Evolutionary conservation across 495 filamentous ascomycete genomes (phyloP), one percentile per base, ranked within the genome.

Genomic region (Annulohypoxylon bovei): DNA sequence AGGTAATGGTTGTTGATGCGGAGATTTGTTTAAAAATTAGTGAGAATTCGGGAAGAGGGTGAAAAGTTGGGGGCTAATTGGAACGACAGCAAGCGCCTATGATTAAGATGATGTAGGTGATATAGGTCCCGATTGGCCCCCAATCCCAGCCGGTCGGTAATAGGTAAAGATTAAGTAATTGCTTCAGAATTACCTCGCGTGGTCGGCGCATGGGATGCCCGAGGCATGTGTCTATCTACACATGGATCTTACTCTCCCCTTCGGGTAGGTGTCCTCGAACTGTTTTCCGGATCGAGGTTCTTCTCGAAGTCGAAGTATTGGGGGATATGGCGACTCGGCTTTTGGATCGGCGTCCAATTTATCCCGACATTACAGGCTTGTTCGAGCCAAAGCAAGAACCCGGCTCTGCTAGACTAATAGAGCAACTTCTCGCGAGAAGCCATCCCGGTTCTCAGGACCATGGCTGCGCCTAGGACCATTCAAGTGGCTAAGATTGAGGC

Each of bases 61-160:
- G 9, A 39, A 44, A 40, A 28, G 39, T 25, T 70, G 62, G 68
- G 62, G 68, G 68, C 42, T 27, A 6, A 35, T 22, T 44, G 49
- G 30, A 32, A 47, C 55, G 6, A 40, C 25, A 56, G 32, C 40
- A 32, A 40, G 56, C 62, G 47, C 68, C 25, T 60, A 50, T n/a
- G 39, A 42, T 42, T 42, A 42, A 7, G 39, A 42, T 23, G 49
- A 42, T 53, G 54, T 16, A 25, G 44, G 64, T 52, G 52, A 62
- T 62, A 11, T 44, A 40, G 32, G 37, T 23, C 52, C 52, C 58
- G 52, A 68, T 68, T 62, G 57, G 66, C 52, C 58, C 55, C 65
- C 58, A 63, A 63, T 68, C 37, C 57, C 39, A 50, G 57, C 28
- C 25, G 42, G 28, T 14, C n/a, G 57, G 57, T 49, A 62, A 59